Evolutionary conservation across 495 filamentous ascomycete species (phyloP).

Genomic region (Tuber indicum): DNA sequence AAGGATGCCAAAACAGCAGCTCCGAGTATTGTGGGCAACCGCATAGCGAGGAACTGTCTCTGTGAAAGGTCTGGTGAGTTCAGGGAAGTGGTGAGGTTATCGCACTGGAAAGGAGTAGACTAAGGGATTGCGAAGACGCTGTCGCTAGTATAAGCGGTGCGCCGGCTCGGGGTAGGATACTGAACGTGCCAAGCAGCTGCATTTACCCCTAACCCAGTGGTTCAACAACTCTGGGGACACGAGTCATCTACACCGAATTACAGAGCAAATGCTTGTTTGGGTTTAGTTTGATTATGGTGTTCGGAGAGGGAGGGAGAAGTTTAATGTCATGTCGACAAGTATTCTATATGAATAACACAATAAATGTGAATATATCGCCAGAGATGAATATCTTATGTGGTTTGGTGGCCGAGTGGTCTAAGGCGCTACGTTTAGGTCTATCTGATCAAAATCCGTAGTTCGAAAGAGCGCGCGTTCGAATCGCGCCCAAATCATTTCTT

Average conservation of each 20-base stretch:
- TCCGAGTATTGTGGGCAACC: constrained; percentile 26
- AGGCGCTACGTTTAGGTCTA: constrained; percentile 21
- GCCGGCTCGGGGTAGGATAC: constrained; percentile 10
- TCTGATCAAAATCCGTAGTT: constrained; percentile 16
- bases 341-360: background rate
- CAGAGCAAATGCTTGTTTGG: background rate
- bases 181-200: background rate
- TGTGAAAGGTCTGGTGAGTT: constrained; percentile 4
- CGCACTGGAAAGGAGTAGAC: constrained; percentile 19
- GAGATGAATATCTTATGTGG: background rate
- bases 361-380: background rate
- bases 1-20: constrained; percentile 58
- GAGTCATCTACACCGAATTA: background rate
- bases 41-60: constrained; percentile 22
- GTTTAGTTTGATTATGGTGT: background rate
- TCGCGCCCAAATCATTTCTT: constrained; percentile 15
- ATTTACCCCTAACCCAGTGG: background rate
- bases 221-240: background rate
- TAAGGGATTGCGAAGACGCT: constrained; percentile 1
- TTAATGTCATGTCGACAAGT: background rate
- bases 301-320: background rate
- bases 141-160: constrained; percentile 34
- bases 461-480: constrained; percentile 25
- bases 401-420: constrained; percentile 22
- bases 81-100: background rate